These are phyloP conservation scores for Pythium monospermum DNA, from an alignment of 352 stramenopile species.

Conservation along the genomic window DNA sequence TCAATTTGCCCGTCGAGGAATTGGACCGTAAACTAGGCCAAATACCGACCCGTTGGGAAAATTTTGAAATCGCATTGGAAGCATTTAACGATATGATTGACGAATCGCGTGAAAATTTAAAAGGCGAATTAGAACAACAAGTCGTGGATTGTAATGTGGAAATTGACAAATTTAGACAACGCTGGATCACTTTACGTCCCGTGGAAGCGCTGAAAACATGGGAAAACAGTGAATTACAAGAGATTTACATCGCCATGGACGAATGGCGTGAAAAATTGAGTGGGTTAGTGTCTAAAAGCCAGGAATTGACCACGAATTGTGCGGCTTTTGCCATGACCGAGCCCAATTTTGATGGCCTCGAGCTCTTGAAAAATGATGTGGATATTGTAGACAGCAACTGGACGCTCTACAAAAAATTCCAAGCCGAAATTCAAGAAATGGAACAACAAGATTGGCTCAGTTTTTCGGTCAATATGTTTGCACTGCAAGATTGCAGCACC, in stretches of 20 bases:
- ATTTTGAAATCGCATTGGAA: slow-evolving; percentile 92
- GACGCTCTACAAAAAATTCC: slow-evolving; percentile 86
- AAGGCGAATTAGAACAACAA: slow-evolving; percentile 84
- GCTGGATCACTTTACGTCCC: slow-evolving; percentile 86
- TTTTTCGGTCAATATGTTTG: slow-evolving; percentile 92
- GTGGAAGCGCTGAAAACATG: slow-evolving; percentile 76
- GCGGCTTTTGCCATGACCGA: slow-evolving; percentile 82
- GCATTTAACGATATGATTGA: slow-evolving; percentile 96
- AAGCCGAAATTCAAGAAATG: slow-evolving; percentile 65
- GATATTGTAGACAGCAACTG: slow-evolving; percentile 65
- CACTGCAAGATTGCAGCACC: slow-evolving; percentile 86
- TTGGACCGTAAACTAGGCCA: slow-evolving; percentile 67
- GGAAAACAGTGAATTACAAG: slow-evolving; percentile 59
- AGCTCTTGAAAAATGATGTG: slow-evolving; percentile 75
- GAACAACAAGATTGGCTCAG: slow-evolving; percentile 90
- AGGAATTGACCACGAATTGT: slow-evolving; percentile 77
- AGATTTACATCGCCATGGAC: slow-evolving; percentile 79
- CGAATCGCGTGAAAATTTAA: slow-evolving; percentile 90
- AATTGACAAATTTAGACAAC: slow-evolving; percentile 88
- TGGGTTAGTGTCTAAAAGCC: slow-evolving; percentile 51
- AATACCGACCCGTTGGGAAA: slow-evolving; percentile 87
- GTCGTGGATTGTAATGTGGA: slow-evolving; percentile 86
- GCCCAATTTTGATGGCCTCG: slow-evolving; percentile 80
- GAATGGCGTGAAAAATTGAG: slow-evolving; percentile 85
- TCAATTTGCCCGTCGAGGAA: slow-evolving; percentile 42